These are phyloP conservation scores for Boletus fagicola DNA, from an alignment of 768 basidiomycete species.

Conservation along the genomic window DNA sequence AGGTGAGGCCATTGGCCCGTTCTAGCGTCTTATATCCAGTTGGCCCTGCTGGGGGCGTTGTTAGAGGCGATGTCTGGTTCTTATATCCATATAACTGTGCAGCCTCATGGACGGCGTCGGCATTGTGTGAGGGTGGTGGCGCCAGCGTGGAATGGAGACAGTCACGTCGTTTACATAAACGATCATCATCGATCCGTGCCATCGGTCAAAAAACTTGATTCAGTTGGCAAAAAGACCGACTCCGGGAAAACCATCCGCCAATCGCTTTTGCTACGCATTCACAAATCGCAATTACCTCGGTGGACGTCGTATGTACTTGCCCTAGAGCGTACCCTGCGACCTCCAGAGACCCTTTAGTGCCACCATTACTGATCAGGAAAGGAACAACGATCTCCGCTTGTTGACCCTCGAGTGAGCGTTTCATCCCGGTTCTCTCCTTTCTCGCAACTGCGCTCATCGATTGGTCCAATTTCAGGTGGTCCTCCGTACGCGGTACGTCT, in stretches of 20 bases:
- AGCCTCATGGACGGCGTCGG: slow-evolving; percentile 19
- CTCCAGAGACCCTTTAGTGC: slow-evolving; percentile 36
- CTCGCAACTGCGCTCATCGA: slow-evolving; percentile 15
- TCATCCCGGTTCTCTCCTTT: slow-evolving; percentile 21
- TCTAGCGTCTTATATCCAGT: no score
- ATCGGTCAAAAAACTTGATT: slow-evolving; percentile 19
- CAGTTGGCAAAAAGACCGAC: slow-evolving; percentile 2
- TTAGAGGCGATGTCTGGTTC: slow-evolving; percentile 18
- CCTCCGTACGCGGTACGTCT: slow-evolving; percentile 68
- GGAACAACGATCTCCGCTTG: slow-evolving; percentile 78
- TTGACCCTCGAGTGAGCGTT: slow-evolving; percentile 70
- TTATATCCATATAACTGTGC: slow-evolving; percentile 14
- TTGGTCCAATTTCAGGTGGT: slow-evolving; percentile 54
- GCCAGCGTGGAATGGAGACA: slow-evolving; percentile 9
- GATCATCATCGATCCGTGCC: slow-evolving; percentile 3
- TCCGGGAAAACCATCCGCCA: slow-evolving; percentile 13
- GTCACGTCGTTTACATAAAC: slow-evolving; percentile 23
- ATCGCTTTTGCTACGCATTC: slow-evolving; percentile 23
- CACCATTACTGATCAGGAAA: slow-evolving; percentile 76
- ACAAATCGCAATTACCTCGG: slow-evolving; percentile 16
- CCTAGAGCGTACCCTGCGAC: slow-evolving; percentile 34
- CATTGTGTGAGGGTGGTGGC: neutral
- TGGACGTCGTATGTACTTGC: slow-evolving; percentile 22
- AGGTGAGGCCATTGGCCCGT: no score
- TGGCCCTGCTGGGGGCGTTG: slow-evolving; percentile 13